Percentiles rank a stretch among this genome's conserved stretches.
Conservation (phyloP, 139 green algal species). For the Tetradesmus lagerheimii region DNA sequence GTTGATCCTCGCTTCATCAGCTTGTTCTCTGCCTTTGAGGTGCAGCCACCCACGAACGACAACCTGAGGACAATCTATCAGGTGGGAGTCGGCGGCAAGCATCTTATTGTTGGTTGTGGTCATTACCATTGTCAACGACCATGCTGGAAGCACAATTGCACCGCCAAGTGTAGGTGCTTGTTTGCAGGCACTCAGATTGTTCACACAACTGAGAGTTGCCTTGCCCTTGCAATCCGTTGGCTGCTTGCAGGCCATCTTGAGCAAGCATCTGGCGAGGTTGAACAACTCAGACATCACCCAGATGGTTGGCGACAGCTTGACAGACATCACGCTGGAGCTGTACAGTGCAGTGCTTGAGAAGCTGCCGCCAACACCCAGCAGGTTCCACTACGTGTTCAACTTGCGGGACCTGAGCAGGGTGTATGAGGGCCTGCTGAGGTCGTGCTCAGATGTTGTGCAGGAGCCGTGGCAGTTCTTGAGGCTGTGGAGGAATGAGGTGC, state of each 20-base stretch:
- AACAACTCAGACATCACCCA: conserved; percentile 32
- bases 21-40: conserved; percentile 88
- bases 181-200: no score
- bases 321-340: conserved; percentile 86
- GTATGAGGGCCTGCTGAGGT: conserved; percentile 89
- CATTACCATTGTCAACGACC: no score
- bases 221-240: not conserved
- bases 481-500: conserved; percentile 93
- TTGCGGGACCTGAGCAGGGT: conserved; percentile 95
- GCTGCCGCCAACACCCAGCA: conserved; percentile 94
- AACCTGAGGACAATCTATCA: conserved; percentile 88
- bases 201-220: not conserved
- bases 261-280: conserved; percentile 16
- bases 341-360: conserved; percentile 80
- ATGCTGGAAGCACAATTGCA: no score
- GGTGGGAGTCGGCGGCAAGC: not conserved
- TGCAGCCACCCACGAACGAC: conserved; percentile 80
- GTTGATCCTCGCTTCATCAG: conserved; percentile 90
- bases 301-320: conserved; percentile 74
- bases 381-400: conserved; percentile 98
- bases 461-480: conserved; percentile 87
- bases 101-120: not conserved
- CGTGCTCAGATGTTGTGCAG: conserved; percentile 75
- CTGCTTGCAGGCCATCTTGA: conserved; percentile 30
- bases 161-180: no score